These are phyloP conservation scores for Azolla pinnata DNA, from an alignment of 75 land plant species.

Conservation along the genomic window DNA sequence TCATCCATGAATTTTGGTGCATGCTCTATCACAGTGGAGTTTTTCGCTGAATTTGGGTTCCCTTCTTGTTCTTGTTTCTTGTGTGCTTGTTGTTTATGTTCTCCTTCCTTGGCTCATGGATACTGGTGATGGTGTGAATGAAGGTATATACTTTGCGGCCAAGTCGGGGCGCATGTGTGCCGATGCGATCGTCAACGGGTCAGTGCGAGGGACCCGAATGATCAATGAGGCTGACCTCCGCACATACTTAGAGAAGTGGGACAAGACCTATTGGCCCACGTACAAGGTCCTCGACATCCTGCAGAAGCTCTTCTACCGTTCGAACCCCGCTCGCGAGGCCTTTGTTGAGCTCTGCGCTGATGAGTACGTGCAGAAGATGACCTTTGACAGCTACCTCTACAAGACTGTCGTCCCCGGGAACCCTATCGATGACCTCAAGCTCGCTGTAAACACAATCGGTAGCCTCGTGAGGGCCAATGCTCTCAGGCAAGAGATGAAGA, in stretches of 20 bases:
- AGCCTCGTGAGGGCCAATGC: slow-evolving; percentile 85
- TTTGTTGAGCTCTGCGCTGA: slow-evolving; percentile 98
- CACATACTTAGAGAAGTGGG: slow-evolving; percentile 75
- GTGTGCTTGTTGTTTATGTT: no score
- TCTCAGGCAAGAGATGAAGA: slow-evolving; percentile 65
- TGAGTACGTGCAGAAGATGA: slow-evolving; percentile 98
- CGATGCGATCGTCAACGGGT: slow-evolving; percentile 82
- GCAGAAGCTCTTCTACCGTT: slow-evolving; percentile 94
- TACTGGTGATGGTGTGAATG: no score
- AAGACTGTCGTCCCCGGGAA: slow-evolving; percentile 92
- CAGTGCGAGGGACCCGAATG: slow-evolving; percentile 60
- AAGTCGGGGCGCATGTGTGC: slow-evolving; percentile 94
- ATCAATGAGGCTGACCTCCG: slow-evolving; percentile 56
- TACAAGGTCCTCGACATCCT: slow-evolving; percentile 88
- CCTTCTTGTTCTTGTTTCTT: no score
- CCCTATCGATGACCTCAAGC: slow-evolving; percentile 83
- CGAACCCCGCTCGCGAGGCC: slow-evolving; percentile 90
- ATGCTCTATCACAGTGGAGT: no score
- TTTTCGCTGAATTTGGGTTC: no score
- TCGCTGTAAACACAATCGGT: slow-evolving; percentile 86
- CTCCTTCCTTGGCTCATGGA: slow-evolving; percentile 1
- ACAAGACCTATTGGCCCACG: slow-evolving; percentile 83
- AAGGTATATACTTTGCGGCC: slow-evolving; percentile 95
- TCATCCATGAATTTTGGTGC: no score
- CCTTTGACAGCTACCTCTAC: slow-evolving; percentile 91